Conservation (phyloP, 2,329 filamentous ascomycete genomes). For the Epichloe festucae region DNA sequence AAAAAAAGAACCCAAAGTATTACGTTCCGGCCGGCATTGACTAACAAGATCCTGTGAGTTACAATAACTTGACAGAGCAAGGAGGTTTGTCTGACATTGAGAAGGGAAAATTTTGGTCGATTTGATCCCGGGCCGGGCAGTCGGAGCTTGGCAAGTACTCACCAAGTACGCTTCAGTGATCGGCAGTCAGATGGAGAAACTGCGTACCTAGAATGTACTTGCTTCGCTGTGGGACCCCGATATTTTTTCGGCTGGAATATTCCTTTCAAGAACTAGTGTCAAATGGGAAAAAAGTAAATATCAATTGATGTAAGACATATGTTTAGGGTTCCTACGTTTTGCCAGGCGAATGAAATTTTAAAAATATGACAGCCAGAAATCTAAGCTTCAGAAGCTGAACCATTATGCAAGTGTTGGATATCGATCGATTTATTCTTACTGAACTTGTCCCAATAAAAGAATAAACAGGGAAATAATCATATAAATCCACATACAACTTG, state of each 20-base stretch:
- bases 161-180: neutral
- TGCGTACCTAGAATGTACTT: constrained; percentile 1
- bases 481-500: too few species aligned
- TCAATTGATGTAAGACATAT: neutral
- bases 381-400: too few species aligned
- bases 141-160: constrained; percentile 7
- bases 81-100: neutral
- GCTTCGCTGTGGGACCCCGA: constrained; percentile 2
- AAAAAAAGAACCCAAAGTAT: constrained; percentile 10
- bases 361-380: too few species aligned
- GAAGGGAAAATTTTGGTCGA: constrained; percentile 16
- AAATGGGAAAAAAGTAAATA: constrained; percentile 20
- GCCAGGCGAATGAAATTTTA: too few species aligned
- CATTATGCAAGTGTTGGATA: too few species aligned
- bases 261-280: constrained; percentile 11
- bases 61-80: neutral
- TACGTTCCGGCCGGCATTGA: constrained; percentile 15
- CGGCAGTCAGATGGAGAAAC: neutral
- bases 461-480: too few species aligned
- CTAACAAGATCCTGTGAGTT: constrained; percentile 10
- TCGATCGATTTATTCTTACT: too few species aligned
- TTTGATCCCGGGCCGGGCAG: constrained; percentile 16
- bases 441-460: too few species aligned
- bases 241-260: neutral
- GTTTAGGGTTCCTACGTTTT: too few species aligned